These are phyloP conservation scores for Allantophomopsis lycopodina DNA, from an alignment of 2,329 filamentous ascomycete genomes.

Conservation along the genomic window DNA sequence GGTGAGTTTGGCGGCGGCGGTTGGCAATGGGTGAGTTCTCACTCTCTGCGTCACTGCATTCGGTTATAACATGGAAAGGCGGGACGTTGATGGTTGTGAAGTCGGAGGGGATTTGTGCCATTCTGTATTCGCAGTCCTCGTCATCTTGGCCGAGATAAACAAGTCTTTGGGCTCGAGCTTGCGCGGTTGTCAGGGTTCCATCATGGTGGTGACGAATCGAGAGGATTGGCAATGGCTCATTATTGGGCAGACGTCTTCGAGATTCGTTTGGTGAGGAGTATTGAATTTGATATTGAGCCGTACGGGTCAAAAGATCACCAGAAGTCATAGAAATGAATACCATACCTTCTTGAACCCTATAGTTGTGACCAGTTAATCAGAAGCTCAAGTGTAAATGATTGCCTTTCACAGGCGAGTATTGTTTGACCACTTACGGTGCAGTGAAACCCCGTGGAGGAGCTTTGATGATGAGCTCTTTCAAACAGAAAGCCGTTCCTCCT, in stretches of 20 bases:
- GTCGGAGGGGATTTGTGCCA: slow-evolving; percentile 42
- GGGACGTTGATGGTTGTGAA: slow-evolving; percentile 31
- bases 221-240: slow-evolving; percentile 25
- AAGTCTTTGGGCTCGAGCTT: slow-evolving; percentile 28
- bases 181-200: slow-evolving; percentile 28
- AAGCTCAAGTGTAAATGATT: slow-evolving; percentile 10
- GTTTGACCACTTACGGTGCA: slow-evolving; percentile 53
- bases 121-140: slow-evolving; percentile 25
- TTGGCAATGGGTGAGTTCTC: slow-evolving; percentile 13
- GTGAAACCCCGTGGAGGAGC: slow-evolving; percentile 71
- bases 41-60: slow-evolving; percentile 46
- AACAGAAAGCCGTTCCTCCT: slow-evolving; percentile 64
- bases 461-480: slow-evolving; percentile 80
- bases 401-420: too few species aligned
- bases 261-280: slow-evolving; percentile 24
- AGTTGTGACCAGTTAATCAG: slow-evolving; percentile 3
- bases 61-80: slow-evolving; percentile 40
- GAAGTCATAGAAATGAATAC: slow-evolving; percentile 81
- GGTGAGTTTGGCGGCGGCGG: slow-evolving; percentile 29
- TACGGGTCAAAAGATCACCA: slow-evolving; percentile 60
- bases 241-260: slow-evolving; percentile 12
- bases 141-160: slow-evolving; percentile 25
- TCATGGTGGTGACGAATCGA: slow-evolving; percentile 40
- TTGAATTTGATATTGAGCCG: slow-evolving; percentile 62
- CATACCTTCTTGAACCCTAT: slow-evolving; percentile 78